These are phyloP conservation scores for Euphorbia tirucalli DNA, from an alignment of 345 rosid species.

Conservation along the genomic window DNA sequence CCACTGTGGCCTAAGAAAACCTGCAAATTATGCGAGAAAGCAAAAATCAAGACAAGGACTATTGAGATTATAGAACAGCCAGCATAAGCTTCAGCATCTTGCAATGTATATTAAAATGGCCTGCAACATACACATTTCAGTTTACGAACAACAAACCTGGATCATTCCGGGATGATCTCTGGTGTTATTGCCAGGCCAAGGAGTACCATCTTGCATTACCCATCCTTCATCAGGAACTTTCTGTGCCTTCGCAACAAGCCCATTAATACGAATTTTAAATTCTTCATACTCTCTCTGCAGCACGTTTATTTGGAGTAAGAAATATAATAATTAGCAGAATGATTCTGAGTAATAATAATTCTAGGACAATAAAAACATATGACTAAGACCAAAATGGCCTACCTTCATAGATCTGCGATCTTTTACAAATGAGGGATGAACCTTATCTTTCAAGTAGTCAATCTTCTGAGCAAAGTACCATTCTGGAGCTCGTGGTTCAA, in stretches of 20 bases:
- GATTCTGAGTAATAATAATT: not conserved
- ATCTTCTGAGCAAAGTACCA: slow-evolving; percentile 61
- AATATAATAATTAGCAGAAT: not conserved
- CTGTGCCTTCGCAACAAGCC: slow-evolving; percentile 56
- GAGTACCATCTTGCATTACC: slow-evolving; percentile 74
- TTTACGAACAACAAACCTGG: slow-evolving; percentile 39
- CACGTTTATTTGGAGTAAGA: slow-evolving; percentile 1
- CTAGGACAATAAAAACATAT: not conserved
- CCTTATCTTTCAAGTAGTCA: slow-evolving; percentile 54
- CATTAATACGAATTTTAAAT: slow-evolving; percentile 61
- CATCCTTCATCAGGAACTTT: slow-evolving; percentile 69
- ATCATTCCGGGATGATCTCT: slow-evolving; percentile 73
- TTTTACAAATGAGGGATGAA: slow-evolving; percentile 56
- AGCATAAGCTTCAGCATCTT: not conserved
- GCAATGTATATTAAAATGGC: not conserved
- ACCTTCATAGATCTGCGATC: slow-evolving; percentile 76
- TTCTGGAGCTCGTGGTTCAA: slow-evolving; percentile 77
- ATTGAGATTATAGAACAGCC: not conserved
- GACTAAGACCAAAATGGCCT: not conserved
- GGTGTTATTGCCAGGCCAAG: slow-evolving; percentile 70
- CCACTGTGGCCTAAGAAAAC: slow-evolving; percentile 38
- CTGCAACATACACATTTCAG: not conserved
- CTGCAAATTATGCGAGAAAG: slow-evolving; percentile 14
- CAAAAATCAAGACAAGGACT: not conserved
- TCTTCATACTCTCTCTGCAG: slow-evolving; percentile 68